Evolutionary conservation across 768 basidiomycete genomes (phyloP).

Genomic region (Lactifluus echinatus): DNA sequence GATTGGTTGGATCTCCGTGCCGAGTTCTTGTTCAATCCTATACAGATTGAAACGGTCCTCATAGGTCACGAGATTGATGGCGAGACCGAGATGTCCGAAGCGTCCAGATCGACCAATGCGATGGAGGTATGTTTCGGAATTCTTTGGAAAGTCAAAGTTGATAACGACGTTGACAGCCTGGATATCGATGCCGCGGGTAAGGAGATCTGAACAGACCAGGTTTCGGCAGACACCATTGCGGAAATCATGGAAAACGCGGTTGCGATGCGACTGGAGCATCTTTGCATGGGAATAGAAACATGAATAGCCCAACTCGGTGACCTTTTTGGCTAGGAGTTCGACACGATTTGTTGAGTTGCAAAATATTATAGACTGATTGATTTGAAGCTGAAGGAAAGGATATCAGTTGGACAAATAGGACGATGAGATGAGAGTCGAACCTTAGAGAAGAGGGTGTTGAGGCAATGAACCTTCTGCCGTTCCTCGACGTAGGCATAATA

Average conservation of each 20-base stretch:
- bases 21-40: conserved; percentile 96
- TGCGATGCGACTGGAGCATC: conserved; percentile 98
- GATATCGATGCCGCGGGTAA: conserved; percentile 98
- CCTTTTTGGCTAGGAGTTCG: conserved; percentile 98
- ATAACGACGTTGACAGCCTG: conserved; percentile 99
- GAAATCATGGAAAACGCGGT: conserved; percentile 99
- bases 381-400: conserved; percentile 69
- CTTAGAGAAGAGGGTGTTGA: conserved; percentile 99
- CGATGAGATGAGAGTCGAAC: conserved; percentile 33
- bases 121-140: conserved; percentile 97
- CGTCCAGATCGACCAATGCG: conserved; percentile 97
- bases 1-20: conserved; percentile 95
- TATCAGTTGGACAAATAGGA: not conserved
- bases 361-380: conserved; percentile 99
- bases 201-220: conserved; percentile 94
- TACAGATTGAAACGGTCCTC: conserved; percentile 98
- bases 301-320: conserved; percentile 97
- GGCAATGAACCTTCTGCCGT: conserved; percentile 97
- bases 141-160: conserved; percentile 99
- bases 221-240: conserved; percentile 97
- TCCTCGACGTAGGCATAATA: conserved; percentile 99
- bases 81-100: conserved; percentile 93
- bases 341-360: conserved; percentile 99
- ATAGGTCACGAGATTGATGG: conserved; percentile 96
- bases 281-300: conserved; percentile 99